Base-by-base conservation (phyloP, 495 filamentous ascomycete genomes). In the Saxophila tyrrhenica region DNA sequence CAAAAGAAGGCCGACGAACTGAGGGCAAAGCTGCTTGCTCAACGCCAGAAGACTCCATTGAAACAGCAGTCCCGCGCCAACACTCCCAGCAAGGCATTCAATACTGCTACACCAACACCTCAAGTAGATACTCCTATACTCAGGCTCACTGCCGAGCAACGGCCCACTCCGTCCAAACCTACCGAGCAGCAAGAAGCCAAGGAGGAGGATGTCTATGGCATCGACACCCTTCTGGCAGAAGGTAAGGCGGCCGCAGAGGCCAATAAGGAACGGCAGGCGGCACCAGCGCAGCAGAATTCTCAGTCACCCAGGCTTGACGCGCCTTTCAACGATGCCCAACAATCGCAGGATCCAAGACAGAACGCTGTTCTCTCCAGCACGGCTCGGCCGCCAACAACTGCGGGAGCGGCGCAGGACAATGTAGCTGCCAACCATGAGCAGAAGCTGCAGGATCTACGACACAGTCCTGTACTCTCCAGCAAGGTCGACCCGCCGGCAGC, bases 21-120 rank as follows among this genome's bases (percentile, higher is more conserved):
- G 19, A 57, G 60, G 7, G 60, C 60, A 3, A 54, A 60, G 42
- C 22, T 62, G 35, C 19, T 62, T 16, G 56, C 60, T 21, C 51
- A 56, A 39, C 52, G 57, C 17, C 41, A 56, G 21, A 52, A 59
- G 22, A 53, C 56, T 17, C 54, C 54, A 8, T 22, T 29, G 32
- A 59, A 62, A 39, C 7, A 9, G 2, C 21, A 11, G 16, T 44
- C 53, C 13, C 32, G 44, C 16, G 16, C 48, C 5, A 50, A 50
- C 10, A 57, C 50, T 2, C 54, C 58, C 16, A n/a, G 22, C 10
- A 50, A n/a, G 46, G 3, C n/a, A 16, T 25, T 52, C 29, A 52
- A 23, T 16, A 39, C 9, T n/a, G n/a, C n/a, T 39, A 22, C 20
- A 7, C 23, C 44, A 21, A 22, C 19, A 3, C 19, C 44, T 9